These are phyloP conservation scores for Aegilops sharonensis DNA, from an alignment of 176 grass and related monocot species.

Conservation along the genomic window DNA sequence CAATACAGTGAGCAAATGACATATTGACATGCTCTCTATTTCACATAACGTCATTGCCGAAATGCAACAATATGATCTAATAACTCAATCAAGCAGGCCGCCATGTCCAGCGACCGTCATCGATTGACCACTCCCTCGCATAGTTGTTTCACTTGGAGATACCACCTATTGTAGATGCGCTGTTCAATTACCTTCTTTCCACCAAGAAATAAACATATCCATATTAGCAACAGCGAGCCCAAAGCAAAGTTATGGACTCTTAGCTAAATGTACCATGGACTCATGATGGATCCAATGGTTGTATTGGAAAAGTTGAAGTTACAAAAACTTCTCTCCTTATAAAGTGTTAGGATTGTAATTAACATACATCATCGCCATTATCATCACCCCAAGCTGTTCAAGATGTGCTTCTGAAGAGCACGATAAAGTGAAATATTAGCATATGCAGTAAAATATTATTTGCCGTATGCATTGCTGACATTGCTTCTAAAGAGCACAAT, in stretches of 20 bases:
- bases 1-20: not conserved
- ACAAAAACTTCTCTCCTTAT: too few relatives aligned
- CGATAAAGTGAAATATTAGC: constrained; percentile 16
- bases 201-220: too few relatives aligned
- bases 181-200: too few relatives aligned
- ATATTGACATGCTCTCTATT: not conserved
- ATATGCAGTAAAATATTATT: constrained; percentile 25
- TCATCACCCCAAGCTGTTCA: constrained; percentile 88
- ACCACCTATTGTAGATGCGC: too few relatives aligned
- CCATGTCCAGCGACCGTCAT: not conserved
- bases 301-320: too few relatives aligned
- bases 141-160: too few relatives aligned
- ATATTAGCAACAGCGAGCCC: too few relatives aligned
- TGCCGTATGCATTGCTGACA: constrained; percentile 82
- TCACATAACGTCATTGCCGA: not conserved
- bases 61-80: not conserved
- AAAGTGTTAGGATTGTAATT: constrained; percentile 71
- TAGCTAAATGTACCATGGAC: too few relatives aligned
- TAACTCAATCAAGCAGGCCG: not conserved
- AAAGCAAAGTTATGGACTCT: too few relatives aligned
- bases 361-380: constrained; percentile 80
- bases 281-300: too few relatives aligned
- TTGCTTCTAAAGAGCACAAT: constrained; percentile 67
- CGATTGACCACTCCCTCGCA: not conserved
- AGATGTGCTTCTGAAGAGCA: not conserved